Evolutionary conservation across 2,329 filamentous ascomycete genomes (phyloP).

Genomic region (Nemania sp.): DNA sequence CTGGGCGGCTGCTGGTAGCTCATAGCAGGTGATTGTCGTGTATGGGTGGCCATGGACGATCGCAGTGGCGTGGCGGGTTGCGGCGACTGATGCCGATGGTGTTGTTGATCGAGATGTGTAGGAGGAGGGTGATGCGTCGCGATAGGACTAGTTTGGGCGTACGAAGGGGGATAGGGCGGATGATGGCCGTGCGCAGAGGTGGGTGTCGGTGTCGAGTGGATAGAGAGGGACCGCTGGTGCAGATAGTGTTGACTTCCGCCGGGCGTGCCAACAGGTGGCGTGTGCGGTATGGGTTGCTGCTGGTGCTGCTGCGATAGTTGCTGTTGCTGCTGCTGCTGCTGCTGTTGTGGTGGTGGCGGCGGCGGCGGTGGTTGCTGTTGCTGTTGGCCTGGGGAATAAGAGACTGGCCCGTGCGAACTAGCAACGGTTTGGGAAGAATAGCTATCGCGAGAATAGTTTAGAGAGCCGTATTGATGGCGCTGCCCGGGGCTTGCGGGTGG

Average conservation of each 20-base stretch:
- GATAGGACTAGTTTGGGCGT: constrained; percentile 66
- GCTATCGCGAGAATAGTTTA: constrained; percentile 59
- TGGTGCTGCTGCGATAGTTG: constrained; percentile 25
- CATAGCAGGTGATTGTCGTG: constrained; percentile 58
- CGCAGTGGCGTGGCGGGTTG: constrained; percentile 67
- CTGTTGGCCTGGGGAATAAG: constrained; percentile 57
- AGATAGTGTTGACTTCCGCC: constrained; percentile 53
- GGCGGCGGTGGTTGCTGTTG: constrained; percentile 29
- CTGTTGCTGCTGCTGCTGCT: constrained; percentile 34
- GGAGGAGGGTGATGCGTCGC: constrained; percentile 58
- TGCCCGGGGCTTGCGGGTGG: constrained; percentile 44
- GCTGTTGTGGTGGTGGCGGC: no score
- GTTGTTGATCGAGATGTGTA: constrained; percentile 48
- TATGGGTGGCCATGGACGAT: constrained; percentile 60
- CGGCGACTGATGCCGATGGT: constrained; percentile 62
- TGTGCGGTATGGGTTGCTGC: constrained; percentile 58
- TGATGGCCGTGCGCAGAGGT: constrained; percentile 72
- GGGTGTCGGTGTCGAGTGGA: constrained; percentile 72
- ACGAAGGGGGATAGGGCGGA: constrained; percentile 61
- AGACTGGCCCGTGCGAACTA: constrained; percentile 49
- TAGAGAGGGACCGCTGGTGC: constrained; percentile 66
- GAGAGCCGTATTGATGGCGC: constrained; percentile 61
- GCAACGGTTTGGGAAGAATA: constrained; percentile 56
- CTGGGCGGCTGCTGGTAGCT: constrained; percentile 66
- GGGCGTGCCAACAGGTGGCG: constrained; percentile 61